Conservation (phyloP, 768 basidiomycete genomes). For the Trametopsis cervina region DNA sequence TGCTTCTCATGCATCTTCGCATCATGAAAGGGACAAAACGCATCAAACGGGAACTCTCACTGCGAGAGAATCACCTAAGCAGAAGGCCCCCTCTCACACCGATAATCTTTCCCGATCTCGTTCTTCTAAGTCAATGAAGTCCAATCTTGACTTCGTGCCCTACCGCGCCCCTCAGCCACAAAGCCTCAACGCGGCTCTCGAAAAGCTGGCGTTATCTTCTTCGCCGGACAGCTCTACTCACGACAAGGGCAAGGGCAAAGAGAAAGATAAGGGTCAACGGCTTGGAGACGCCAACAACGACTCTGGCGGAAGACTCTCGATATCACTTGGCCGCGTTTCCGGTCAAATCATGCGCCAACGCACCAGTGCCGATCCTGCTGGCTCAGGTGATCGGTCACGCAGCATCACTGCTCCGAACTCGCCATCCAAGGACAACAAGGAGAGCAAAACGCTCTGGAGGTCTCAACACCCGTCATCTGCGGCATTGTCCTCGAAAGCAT, state of each 20-base stretch:
- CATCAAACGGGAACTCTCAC: neutral
- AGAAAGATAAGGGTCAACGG: conserved; percentile 8
- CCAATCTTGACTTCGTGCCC: conserved; percentile 30
- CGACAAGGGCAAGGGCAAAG: conserved; percentile 11
- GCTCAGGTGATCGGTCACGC: neutral
- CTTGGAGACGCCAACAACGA: conserved; percentile 8
- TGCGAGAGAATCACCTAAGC: conserved; percentile 2
- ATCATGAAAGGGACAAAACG: conserved; percentile 1
- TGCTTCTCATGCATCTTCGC: neutral
- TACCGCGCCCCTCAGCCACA: conserved; percentile 55
- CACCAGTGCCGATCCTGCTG: conserved; percentile 4
- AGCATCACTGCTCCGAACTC: conserved; percentile 3
- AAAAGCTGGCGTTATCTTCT: conserved; percentile 42
- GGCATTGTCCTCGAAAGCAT: neutral
- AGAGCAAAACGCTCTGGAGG: neutral
- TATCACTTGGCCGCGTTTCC: conserved; percentile 6
- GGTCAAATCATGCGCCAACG: conserved; percentile 2
- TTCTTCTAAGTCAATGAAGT: conserved; percentile 42
- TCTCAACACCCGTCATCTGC: neutral
- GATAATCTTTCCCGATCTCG: conserved; percentile 27
- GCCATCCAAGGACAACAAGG: neutral
- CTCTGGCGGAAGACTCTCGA: conserved; percentile 9
- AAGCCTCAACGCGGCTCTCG: conserved; percentile 65
- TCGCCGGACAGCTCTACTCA: neutral
- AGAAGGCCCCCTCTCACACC: conserved; percentile 8